Evolutionary conservation across 768 basidiomycete species (phyloP), one percentile per base, ranked within the genome.

Genomic region (Tricholoma hemisulphureum): DNA sequence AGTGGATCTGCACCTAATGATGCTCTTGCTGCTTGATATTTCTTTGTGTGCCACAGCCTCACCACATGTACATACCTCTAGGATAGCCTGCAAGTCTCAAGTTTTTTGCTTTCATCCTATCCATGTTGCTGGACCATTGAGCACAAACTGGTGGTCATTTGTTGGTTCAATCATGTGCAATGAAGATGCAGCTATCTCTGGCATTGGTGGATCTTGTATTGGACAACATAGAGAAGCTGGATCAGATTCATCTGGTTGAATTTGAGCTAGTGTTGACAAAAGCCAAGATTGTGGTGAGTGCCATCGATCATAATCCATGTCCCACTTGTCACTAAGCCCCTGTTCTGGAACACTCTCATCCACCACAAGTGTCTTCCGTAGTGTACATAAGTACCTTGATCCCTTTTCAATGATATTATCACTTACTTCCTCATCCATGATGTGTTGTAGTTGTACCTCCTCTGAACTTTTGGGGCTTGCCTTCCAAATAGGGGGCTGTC

Each of bases 41-140:
- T 46, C 45, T 28, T 46, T 11, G 8, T 46, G 24, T 46, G 45
- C 28, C 26, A 46, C 45, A 28, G 45, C 45, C 45, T 46, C 45
- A 46, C 45, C 24, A 28, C 45, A 46, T 46, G 45, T 46, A 28
- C 45, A 46, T 46, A 46, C 41, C 41, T 46, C 43, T 46, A 46
- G 43, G 43, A 46, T 46, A 46, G 46, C 46, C 31, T 48, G 46
- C 46, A 48, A 48, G 46, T 48, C 46, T 48, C 24, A 13, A 26
- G 46, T 11, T 48, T 48, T 48, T 48, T 16, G 46, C 46, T 48
- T 48, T 48, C 26, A 13, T 28, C 46, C 43, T 45, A 45, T 14
- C 43, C 10, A n/a, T 24, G 43, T 45, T 4, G 9, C 46, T 48
- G 46, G 46, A 48, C 46, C 46, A 48, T 48, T 26, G 28, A 48